Evolutionary conservation across 768 basidiomycete genomes (phyloP).

Genomic region (Neoboletus brunneissimus): DNA sequence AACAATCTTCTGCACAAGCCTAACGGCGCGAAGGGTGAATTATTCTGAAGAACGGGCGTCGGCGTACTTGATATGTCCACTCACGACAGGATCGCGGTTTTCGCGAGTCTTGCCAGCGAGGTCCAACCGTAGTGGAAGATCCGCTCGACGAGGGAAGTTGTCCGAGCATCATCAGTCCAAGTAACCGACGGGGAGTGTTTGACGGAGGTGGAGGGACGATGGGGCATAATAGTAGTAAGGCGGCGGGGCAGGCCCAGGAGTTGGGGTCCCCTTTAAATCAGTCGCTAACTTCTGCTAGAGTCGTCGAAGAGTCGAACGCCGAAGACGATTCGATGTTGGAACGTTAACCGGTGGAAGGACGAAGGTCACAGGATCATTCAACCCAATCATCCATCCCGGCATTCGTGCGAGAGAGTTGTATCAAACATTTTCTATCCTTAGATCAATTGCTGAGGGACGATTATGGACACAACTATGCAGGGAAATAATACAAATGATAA

Average conservation of each 20-base stretch:
- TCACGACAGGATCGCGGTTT: background rate
- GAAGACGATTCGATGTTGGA: background rate
- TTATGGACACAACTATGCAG: constrained; percentile 25
- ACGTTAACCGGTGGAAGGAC: too few relatives aligned
- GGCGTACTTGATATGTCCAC: background rate
- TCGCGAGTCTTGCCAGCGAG: background rate
- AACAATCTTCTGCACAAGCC: background rate
- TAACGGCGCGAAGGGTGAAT: background rate
- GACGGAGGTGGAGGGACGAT: background rate
- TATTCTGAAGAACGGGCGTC: background rate
- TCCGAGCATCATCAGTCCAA: constrained; percentile 29
- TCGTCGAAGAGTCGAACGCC: background rate
- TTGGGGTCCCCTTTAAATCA: background rate
- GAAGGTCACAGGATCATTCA: background rate
- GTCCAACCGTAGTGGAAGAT: constrained; percentile 8
- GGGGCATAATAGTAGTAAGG: background rate
- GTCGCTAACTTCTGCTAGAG: background rate
- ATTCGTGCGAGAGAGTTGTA: background rate
- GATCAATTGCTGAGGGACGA: background rate
- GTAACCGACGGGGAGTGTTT: background rate
- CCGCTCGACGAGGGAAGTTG: constrained; percentile 38
- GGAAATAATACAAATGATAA: constrained; percentile 25
- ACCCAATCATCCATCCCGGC: background rate
- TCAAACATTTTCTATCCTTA: background rate
- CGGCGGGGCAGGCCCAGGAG: too few relatives aligned